Percentiles rank a stretch among this genome's conserved stretches.
These are phyloP conservation scores for Lasiosphaeriaceae sp. DNA, from an alignment of 495 filamentous ascomycete genomes.

Conservation along the genomic window DNA sequence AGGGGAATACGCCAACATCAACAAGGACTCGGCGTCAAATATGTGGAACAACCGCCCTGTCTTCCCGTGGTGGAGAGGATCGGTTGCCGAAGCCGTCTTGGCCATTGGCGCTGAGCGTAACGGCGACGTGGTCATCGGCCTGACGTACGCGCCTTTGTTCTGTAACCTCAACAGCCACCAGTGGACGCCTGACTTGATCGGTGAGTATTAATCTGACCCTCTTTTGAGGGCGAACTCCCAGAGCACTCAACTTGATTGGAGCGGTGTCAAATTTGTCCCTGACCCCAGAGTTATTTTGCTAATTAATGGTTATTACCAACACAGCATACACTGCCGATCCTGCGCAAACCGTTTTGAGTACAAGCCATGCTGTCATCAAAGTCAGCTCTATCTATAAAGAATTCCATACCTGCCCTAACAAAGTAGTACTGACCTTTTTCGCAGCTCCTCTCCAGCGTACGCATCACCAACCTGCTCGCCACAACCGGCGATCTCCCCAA, in stretches of 20 bases:
- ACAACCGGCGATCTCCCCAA: conserved; percentile 37
- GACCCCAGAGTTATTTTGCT: background rate
- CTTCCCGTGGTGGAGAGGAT: conserved; percentile 52
- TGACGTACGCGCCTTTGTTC: conserved; percentile 20
- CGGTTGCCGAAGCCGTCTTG: conserved; percentile 62
- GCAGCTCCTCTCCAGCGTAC: conserved; percentile 48
- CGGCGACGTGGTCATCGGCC: conserved; percentile 46
- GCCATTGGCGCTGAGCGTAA: conserved; percentile 67
- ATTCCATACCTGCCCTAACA: background rate
- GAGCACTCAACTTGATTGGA: no score
- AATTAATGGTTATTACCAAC: conserved; percentile 34
- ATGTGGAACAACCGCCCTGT: conserved; percentile 25
- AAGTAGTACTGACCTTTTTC: background rate
- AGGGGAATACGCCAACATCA: conserved; percentile 54
- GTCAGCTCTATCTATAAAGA: conserved; percentile 36
- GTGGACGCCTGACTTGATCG: conserved; percentile 22
- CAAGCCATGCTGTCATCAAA: conserved; percentile 37
- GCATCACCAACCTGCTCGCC: conserved; percentile 51
- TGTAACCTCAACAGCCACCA: conserved; percentile 41
- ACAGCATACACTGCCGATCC: conserved; percentile 47
- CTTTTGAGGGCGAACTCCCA: no score
- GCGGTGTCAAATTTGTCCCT: no score
- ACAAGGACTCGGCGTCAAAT: conserved; percentile 44
- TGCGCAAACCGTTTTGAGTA: conserved; percentile 43
- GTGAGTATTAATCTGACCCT: no score